Percentiles rank a stretch among this genome's conserved stretches.
Conservation (phyloP, 345 rosid species). For the Corchorus olitorius region DNA sequence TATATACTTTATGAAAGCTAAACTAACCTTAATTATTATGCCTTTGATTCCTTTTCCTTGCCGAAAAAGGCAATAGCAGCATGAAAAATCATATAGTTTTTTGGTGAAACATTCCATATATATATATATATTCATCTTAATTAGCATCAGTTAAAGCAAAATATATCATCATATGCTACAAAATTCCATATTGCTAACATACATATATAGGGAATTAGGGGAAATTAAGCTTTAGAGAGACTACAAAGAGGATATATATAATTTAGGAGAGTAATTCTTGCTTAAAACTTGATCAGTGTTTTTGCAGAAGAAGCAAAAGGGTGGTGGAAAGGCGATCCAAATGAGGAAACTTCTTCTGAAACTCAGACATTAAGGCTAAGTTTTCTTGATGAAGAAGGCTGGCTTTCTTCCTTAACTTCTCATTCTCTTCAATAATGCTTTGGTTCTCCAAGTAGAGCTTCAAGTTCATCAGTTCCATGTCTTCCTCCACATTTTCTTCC, state of each 20-base stretch:
- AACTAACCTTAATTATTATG: too few species aligned
- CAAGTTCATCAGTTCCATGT: slow-evolving; percentile 57
- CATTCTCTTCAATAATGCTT: slow-evolving; percentile 62
- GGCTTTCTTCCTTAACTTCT: slow-evolving; percentile 60
- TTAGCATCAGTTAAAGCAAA: not conserved
- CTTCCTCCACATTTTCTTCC: slow-evolving; percentile 31
- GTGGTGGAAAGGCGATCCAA: slow-evolving; percentile 33
- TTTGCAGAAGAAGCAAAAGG: slow-evolving; percentile 27
- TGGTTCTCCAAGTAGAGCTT: slow-evolving; percentile 64
- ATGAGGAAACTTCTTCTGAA: slow-evolving; percentile 45
- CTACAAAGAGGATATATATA: not conserved
- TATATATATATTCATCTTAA: slow-evolving; percentile 1
- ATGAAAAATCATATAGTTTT: too few species aligned
- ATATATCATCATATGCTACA: not conserved
- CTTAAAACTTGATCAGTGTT: slow-evolving; percentile 7
- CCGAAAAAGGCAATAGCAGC: too few species aligned
- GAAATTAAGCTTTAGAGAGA: not conserved
- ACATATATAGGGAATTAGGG: slow-evolving; percentile 2
- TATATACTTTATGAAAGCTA: too few species aligned
- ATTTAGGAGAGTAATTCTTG: not conserved
- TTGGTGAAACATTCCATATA: not conserved
- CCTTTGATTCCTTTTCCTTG: too few species aligned
- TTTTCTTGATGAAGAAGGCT: slow-evolving; percentile 59
- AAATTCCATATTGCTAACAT: slow-evolving; percentile 4
- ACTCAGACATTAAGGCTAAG: slow-evolving; percentile 45